Conservation (phyloP, 495 filamentous ascomycete genomes). For the Clohesyomyces aquaticus region DNA sequence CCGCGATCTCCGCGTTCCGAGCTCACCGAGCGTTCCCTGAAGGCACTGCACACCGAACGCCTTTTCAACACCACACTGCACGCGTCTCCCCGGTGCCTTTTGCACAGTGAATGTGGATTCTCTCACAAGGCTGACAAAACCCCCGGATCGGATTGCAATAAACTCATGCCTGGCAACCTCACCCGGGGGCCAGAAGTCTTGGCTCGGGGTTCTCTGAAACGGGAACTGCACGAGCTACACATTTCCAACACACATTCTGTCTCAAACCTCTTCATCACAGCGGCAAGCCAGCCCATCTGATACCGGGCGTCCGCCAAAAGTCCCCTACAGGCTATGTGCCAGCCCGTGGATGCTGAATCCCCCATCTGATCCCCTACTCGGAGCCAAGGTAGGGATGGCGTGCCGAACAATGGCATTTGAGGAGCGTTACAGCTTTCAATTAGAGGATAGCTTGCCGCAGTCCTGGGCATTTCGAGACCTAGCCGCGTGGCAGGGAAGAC, state of each 20-base stretch:
- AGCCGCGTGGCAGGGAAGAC: conserved; percentile 17
- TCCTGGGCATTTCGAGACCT: conserved; percentile 25
- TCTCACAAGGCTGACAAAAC: not conserved
- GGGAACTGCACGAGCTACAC: conserved; percentile 16
- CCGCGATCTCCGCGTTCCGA: conserved; percentile 20
- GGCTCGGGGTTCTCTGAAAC: conserved; percentile 28
- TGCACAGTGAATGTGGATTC: no score
- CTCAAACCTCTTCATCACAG: conserved; percentile 30
- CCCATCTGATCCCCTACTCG: not conserved
- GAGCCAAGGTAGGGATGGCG: not conserved
- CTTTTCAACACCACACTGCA: no score
- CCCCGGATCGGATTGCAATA: not conserved
- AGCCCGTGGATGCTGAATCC: conserved; percentile 16
- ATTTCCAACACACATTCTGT: conserved; percentile 21
- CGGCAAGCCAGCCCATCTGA: conserved; percentile 34
- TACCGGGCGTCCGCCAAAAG: conserved; percentile 22
- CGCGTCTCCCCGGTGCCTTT: no score
- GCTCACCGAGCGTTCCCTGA: not conserved
- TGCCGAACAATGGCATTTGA: conserved; percentile 20
- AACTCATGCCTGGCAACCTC: not conserved
- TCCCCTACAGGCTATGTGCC: not conserved
- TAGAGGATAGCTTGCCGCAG: not conserved
- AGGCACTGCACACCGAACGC: no score
- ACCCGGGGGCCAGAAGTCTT: not conserved
- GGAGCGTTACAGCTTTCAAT: conserved; percentile 24